A percentile compares a stretch with the other conserved stretches of the same genome.
Conservation (phyloP, 1,284 basidiomycete genomes). For the Fomitopsis betulina region DNA sequence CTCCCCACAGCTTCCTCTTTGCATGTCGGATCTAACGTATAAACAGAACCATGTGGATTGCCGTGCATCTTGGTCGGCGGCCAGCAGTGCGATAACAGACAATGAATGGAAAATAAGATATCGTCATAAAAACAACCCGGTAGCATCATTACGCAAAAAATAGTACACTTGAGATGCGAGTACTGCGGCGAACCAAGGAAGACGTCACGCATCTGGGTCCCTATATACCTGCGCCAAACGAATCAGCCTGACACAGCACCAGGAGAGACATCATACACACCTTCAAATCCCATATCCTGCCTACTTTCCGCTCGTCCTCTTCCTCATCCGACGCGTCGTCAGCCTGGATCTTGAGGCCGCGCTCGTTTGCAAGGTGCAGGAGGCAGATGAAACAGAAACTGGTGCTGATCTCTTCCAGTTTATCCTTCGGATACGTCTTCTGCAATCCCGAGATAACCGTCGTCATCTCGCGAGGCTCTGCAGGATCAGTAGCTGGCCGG, state of each 20-base stretch:
- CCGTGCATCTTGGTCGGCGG: not conserved
- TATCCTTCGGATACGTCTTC: constrained; percentile 83
- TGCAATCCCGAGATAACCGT: constrained; percentile 82
- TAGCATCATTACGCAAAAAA: not conserved
- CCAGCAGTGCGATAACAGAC: not conserved
- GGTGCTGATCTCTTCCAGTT: constrained; percentile 97
- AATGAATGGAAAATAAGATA: not conserved
- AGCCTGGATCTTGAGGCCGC: constrained; percentile 79
- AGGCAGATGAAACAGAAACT: constrained; percentile 99
- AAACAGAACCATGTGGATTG: too few species aligned
- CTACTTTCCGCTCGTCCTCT: constrained; percentile 44
- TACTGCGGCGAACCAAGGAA: not conserved
- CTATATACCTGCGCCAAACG: constrained; percentile 52
- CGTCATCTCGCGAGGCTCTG: constrained; percentile 75
- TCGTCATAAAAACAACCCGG: not conserved
- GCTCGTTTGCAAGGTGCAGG: constrained; percentile 92
- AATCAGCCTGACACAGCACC: not conserved
- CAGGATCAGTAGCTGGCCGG: constrained; percentile 45
- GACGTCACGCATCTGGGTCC: constrained; percentile 54
- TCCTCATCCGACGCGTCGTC: constrained; percentile 28
- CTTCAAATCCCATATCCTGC: constrained; percentile 76
- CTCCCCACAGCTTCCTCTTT: not conserved
- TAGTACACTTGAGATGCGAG: not conserved
- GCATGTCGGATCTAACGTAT: not conserved
- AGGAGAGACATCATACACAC: constrained; percentile 33